These are phyloP conservation scores for Metarhizium rileyi DNA, from an alignment of 2,329 filamentous ascomycete genomes.

Conservation along the genomic window DNA sequence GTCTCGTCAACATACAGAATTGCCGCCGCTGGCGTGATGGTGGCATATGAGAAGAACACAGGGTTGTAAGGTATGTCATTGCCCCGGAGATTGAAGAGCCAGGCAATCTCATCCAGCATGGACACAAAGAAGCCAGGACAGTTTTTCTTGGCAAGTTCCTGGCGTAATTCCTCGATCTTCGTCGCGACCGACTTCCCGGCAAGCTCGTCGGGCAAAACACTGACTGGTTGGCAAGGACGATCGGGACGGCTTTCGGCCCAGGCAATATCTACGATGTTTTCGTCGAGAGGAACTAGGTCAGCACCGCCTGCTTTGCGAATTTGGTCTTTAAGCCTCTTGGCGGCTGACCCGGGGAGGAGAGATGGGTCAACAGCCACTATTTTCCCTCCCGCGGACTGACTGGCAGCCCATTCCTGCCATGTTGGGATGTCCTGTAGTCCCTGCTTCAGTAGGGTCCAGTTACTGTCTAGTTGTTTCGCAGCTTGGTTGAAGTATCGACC, in stretches of 20 bases:
- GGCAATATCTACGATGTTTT: conserved; percentile 85
- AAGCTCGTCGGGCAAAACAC: conserved; percentile 60
- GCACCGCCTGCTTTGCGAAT: conserved; percentile 79
- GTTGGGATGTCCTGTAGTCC: conserved; percentile 89
- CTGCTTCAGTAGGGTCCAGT: conserved; percentile 89
- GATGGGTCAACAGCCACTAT: conserved; percentile 84
- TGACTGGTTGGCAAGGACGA: conserved; percentile 66
- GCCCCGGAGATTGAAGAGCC: conserved; percentile 95
- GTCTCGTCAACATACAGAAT: conserved; percentile 76
- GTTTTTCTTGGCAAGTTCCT: conserved; percentile 85
- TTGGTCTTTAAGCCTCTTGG: conserved; percentile 68
- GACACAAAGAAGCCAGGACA: conserved; percentile 80
- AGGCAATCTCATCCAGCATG: conserved; percentile 92
- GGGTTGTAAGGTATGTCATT: conserved; percentile 96
- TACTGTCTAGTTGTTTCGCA: conserved; percentile 75
- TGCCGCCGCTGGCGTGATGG: conserved; percentile 66
- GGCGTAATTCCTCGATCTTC: conserved; percentile 80
- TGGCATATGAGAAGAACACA: conserved; percentile 94
- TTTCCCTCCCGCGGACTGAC: conserved; percentile 80
- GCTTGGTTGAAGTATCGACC: conserved; percentile 98
- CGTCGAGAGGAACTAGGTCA: conserved; percentile 62
- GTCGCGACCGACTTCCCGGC: conserved; percentile 72
- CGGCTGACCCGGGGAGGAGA: conserved; percentile 58
- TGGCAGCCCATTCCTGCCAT: conserved; percentile 92
- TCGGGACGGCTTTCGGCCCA: conserved; percentile 69